A percentile compares a stretch with the other conserved stretches of the same genome.
Conservation (phyloP, 257 asterid species). For the Nyctanthes arbortristis region DNA sequence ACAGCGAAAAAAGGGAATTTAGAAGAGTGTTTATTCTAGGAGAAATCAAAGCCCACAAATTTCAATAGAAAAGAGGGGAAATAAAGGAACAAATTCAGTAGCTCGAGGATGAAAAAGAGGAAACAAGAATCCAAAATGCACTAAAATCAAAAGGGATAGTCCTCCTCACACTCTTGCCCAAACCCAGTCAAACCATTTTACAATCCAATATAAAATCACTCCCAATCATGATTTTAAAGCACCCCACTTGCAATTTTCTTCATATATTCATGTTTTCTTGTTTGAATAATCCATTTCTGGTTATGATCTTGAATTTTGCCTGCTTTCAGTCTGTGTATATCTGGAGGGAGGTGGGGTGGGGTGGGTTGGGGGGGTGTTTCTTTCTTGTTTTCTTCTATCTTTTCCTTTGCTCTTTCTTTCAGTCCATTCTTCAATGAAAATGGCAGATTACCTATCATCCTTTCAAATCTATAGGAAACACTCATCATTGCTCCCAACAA, state of each 20-base stretch:
- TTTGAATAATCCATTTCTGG: conserved; percentile 20
- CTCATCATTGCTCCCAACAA: conserved; percentile 95
- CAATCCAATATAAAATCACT: conserved; percentile 47
- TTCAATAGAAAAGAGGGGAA: conserved; percentile 56
- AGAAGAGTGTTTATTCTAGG: conserved; percentile 48
- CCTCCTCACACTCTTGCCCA: conserved; percentile 10
- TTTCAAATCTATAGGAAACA: conserved; percentile 91
- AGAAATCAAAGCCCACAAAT: conserved; percentile 64
- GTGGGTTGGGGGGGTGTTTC: conserved; percentile 5
- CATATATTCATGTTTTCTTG: conserved; percentile 32
- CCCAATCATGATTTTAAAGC: conserved; percentile 13
- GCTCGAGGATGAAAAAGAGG: conserved; percentile 88
- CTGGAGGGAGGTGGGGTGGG: not conserved
- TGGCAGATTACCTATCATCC: conserved; percentile 81
- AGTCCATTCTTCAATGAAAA: conserved; percentile 62
- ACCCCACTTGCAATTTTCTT: conserved; percentile 20
- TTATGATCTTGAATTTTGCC: conserved; percentile 20
- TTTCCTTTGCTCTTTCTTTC: conserved; percentile 28
- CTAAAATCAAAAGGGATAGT: conserved; percentile 47
- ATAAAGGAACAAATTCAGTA: conserved; percentile 67
- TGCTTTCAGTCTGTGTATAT: conserved; percentile 24
- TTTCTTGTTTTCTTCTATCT: not conserved
- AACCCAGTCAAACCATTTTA: conserved; percentile 42
- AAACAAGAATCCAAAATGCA: conserved; percentile 50
- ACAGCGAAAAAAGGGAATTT: conserved; percentile 35